Evolutionary conservation across 768 basidiomycete species (phyloP), one percentile per base, ranked within the genome.

Genomic region (Hericium alpestre): DNA sequence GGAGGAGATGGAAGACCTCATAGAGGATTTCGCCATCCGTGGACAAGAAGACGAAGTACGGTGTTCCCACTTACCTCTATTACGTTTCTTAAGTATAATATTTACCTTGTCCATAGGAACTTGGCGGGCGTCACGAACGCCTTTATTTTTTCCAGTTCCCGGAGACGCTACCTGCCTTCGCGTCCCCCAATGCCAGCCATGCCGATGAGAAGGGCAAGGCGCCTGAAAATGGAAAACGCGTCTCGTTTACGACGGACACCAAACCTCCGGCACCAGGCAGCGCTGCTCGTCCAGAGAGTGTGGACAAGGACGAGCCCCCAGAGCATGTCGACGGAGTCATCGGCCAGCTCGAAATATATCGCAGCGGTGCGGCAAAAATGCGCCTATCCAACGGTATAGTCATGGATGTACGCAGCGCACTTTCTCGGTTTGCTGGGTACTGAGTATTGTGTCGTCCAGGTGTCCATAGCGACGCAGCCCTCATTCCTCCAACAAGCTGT

Each of bases 71-170:
- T 7, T 32, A 32, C 6, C 6, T 32, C 32, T 1, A 32, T 15
- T 22, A 8, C 11, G 15, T 25, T 32, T 22, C 32, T 38, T n/a
- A 4, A 25, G 15, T 9, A 25, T 46, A 15, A 32, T 25, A 41
- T 10, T 48, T 39, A 56, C 23, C 32, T 55, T 10, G 39, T 53
- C 32, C 49, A 20, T 63, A 85, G 82, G 80, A 81, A 56, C 64
- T 74, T 25, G 66, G 72, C 52, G 61, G 77, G 39, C 76, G 75
- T 54, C 83, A 82, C 68, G 85, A 90, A 55, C 76, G 79, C 18
- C 71, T 95, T 3, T 95, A 88, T 65, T 85, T 93, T 63, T 93
- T 95, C 73, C 92, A 94, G 66, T 95, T 95, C 64, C 93, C 93
- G 0, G 68, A 75, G 9, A 88, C 90, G 0, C 93, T 96, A 70